Evolutionary conservation across 768 basidiomycete species (phyloP), one percentile per base, ranked within the genome.

Genomic region (Rhodotorula sphaerocarpa): DNA sequence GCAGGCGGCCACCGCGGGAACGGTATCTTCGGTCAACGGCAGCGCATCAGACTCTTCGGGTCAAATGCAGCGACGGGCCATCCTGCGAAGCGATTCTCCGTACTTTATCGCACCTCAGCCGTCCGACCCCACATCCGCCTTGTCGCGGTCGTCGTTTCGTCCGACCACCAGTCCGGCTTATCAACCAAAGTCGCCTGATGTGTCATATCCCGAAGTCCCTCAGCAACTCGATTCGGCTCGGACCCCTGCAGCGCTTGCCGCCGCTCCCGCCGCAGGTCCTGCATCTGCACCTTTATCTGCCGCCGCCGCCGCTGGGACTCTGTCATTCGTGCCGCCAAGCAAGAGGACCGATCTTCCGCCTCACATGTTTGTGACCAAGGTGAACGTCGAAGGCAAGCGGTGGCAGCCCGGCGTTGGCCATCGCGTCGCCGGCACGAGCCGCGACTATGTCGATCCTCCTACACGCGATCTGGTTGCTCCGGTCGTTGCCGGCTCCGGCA

Each of bases 311-410:
- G 4, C 30, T 4, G n/a, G 36, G 18, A 20, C 52, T 1, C 41
- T 46, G n/a, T 16, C 43, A 5, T 58, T 61, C 48, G n/a, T 43
- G 1, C 30, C 46, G 20, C 70, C 70, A 1, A 51, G 45, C 9
- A 50, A 64, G 30, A 43, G 68, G 7, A 36, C 34, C 3, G 66
- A 71, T 42, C 59, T 71, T 0, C 71, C 73, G 1, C 36, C 57
- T 7, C 61, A 63, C 43, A 52, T 73, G 15, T 53, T 69, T 18
- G 69, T 73, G 4, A 72, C 73, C 10, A 42, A 31, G 18, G 68
- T 73, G 11, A 56, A 73, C 30, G 73, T 73, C 25, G 71, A 72
- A 43, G 63, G 30, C 6, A 52, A 57, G 27, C 50, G 44, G 1
- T 73, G 71, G 67, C 57, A 53, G 20, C 44, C 67, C 3, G 71